Percentiles rank a stretch among this genome's conserved stretches.
Conservation (phyloP, 768 basidiomycete species). For the Calocera cornea region DNA sequence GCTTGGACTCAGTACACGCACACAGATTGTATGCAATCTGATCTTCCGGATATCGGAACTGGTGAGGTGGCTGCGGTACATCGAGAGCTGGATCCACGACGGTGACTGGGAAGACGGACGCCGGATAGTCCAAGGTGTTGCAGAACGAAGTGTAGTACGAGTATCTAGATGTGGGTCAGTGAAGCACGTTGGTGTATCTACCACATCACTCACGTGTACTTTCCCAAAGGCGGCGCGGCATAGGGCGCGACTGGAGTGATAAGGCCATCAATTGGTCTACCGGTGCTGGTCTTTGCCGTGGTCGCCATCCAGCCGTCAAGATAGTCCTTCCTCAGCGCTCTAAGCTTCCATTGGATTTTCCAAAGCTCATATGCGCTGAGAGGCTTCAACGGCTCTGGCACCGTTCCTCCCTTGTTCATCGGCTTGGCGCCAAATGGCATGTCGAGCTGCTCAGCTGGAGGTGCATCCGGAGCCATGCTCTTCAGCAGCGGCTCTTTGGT, state of each 20-base stretch:
- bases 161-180: conserved; percentile 23
- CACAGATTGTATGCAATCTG: conserved; percentile 38
- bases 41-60: conserved; percentile 39
- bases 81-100: conserved; percentile 44
- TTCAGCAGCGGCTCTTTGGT: conserved; percentile 43
- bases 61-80: conserved; percentile 29
- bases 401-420: conserved; percentile 7
- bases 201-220: conserved; percentile 31
- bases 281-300: conserved; percentile 36
- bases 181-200: not conserved
- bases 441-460: not conserved
- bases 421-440: not conserved
- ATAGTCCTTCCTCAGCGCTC: conserved; percentile 40
- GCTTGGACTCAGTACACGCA: conserved; percentile 16
- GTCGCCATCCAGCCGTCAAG: conserved; percentile 52
- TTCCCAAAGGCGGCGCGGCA: conserved; percentile 50
- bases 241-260: conserved; percentile 50
- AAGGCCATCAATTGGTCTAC: conserved; percentile 62
- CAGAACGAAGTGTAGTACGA: conserved; percentile 45
- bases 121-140: conserved; percentile 56
- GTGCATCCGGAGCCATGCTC: conserved; percentile 31
- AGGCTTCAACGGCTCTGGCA: conserved; percentile 1
- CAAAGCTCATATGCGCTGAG: conserved; percentile 51
- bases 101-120: conserved; percentile 50
- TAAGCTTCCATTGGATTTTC: conserved; percentile 45